Percentiles rank a stretch among this genome's conserved stretches.
Conservation (phyloP, 495 filamentous ascomycete genomes). For the Cercophora scortea region DNA sequence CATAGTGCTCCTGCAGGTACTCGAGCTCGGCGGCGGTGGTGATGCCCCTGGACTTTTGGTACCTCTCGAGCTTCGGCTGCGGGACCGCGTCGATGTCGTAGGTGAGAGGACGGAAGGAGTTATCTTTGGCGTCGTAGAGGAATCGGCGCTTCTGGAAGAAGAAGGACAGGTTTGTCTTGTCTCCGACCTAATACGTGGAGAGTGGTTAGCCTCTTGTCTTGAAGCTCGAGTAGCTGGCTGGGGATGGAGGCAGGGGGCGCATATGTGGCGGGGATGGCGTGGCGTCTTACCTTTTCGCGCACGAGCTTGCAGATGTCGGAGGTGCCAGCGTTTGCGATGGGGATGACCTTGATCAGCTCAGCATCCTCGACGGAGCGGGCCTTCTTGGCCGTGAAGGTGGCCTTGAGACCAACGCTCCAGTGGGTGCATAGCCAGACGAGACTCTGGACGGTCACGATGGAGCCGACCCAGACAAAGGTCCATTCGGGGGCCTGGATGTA, state of each 20-base stretch:
- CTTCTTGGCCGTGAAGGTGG: conserved; percentile 69
- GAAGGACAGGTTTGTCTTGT: conserved; percentile 74
- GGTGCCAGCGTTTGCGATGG: conserved; percentile 78
- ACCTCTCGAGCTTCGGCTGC: conserved; percentile 63
- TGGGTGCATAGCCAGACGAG: conserved; percentile 93
- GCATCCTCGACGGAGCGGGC: conserved; percentile 68
- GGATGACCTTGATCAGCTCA: conserved; percentile 88
- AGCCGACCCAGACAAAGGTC: conserved; percentile 90
- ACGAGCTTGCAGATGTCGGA: conserved; percentile 79
- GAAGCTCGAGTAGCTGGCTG: not conserved
- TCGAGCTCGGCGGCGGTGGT: conserved; percentile 62
- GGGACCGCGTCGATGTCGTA: conserved; percentile 84
- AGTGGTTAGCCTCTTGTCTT: not conserved
- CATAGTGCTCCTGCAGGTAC: conserved; percentile 82
- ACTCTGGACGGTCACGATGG: conserved; percentile 79
- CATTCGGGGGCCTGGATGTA: conserved; percentile 87
- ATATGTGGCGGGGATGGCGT: not conserved
- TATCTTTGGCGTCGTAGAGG: conserved; percentile 63
- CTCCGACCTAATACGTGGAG: conserved; percentile 43
- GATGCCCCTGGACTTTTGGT: conserved; percentile 74
- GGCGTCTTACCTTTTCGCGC: conserved; percentile 55
- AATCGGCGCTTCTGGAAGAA: conserved; percentile 98
- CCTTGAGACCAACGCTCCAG: conserved; percentile 86
- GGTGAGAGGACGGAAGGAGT: conserved; percentile 67
- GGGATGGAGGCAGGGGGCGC: no score